Base-by-base conservation (phyloP, 805 yeast genomes). In the Millerozyma miso region DNA sequence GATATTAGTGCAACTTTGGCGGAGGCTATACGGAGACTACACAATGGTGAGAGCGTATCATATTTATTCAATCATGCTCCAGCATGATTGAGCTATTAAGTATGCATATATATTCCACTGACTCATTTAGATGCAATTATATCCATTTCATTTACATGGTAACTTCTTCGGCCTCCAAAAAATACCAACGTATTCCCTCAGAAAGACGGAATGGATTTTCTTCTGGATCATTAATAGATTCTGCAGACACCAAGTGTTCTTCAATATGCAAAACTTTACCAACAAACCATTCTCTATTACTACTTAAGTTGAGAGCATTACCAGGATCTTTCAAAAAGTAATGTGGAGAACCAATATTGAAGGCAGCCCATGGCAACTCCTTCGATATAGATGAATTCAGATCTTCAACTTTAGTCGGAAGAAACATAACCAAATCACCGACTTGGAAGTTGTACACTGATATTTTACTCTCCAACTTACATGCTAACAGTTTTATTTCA, bases 291-390 rank as follows among this genome's bases (percentile, higher is more conserved):
- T 90, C 97, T 41, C 83, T 77, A 10, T 48, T 31, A 7, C 7
- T 32, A 32, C 17, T n/a, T 2, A 19, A 19, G 3, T 38, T 33
- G 14, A 40, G 43, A 31, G 46, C 52, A 1, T 55, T 54, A 13
- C 69, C 58, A 12, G 64, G 64, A 37, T 71, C 68, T 40, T 79
- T 77, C 49, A 91, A 65, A 55, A 89, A 83, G 59, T 80, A 89
- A 58, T 90, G 89, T 0, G 95, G 93, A 0, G 88, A 83, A 1
- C 91, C 95, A 43, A 86, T 74, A 50, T 93, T 90, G 67, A 91
- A 91, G 1, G 95, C 96, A 0, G 97, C 97, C 98, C 98, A 91
- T 0, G 91, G 88, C 42, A 71, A 78, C 8, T 51, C 16, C 7
- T 41, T 40, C 14, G 7, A 15, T 7, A 15, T 32, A 12, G 26